Evolutionary conservation across 169 alveolate genomes (phyloP).

Genomic region (Plasmodium coatneyi): DNA sequence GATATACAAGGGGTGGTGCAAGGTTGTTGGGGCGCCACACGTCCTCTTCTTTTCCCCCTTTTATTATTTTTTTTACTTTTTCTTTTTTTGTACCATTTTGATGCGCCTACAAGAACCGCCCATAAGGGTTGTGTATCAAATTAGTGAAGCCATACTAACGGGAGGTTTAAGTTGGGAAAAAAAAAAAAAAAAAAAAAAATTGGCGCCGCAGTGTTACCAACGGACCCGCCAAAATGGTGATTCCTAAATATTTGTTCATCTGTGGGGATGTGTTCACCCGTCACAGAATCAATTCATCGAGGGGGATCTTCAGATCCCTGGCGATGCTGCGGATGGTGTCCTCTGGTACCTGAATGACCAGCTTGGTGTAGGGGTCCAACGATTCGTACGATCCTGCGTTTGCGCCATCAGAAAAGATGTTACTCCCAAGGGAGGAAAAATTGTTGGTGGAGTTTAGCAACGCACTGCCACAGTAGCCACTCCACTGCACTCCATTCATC

Average conservation of each 20-base stretch:
- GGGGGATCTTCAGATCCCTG: conserved; percentile 60
- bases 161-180: background rate
- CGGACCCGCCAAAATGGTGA: background rate
- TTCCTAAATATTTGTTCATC: background rate
- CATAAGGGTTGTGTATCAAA: background rate
- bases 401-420: conserved; percentile 29
- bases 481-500: conserved; percentile 77
- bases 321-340: conserved; percentile 54
- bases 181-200: no score
- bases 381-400: conserved; percentile 21
- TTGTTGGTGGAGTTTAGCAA: conserved; percentile 56
- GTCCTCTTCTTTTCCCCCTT: background rate
- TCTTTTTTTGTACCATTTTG: background rate
- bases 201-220: background rate
- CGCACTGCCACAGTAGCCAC: conserved; percentile 75
- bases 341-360: conserved; percentile 73
- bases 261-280: background rate
- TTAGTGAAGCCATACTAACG: background rate
- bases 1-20: no score
- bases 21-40: background rate
- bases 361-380: conserved; percentile 65
- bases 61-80: background rate
- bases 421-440: conserved; percentile 35
- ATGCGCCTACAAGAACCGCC: background rate
- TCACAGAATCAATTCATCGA: conserved; percentile 62